These are phyloP conservation scores for Gonium pectorale DNA, from an alignment of 139 green algal genomes.

Conservation along the genomic window DNA sequence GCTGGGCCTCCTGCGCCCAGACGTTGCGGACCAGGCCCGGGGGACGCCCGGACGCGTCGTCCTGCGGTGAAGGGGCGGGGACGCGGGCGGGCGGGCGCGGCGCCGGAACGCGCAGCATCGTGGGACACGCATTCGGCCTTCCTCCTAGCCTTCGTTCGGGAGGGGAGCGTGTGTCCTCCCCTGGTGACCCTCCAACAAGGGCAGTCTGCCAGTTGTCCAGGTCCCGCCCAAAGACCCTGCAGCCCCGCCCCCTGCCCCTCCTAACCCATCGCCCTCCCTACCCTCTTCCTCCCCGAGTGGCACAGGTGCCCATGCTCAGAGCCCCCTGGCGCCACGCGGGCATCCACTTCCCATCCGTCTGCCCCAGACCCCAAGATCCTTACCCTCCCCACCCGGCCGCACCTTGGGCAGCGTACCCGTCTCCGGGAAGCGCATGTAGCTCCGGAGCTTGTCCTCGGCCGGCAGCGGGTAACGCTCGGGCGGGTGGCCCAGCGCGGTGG, in stretches of 20 bases:
- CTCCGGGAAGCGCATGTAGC: constrained; percentile 14
- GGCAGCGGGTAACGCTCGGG: constrained; percentile 6
- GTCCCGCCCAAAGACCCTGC: too few species aligned
- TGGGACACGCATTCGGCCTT: not conserved
- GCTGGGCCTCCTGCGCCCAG: constrained; percentile 2
- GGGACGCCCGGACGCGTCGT: not conserved
- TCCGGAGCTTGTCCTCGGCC: constrained; percentile 1
- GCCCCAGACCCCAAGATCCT: not conserved
- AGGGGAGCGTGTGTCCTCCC: not conserved
- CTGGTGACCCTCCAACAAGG: too few species aligned
- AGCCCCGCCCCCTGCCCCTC: not conserved
- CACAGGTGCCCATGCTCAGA: not conserved
- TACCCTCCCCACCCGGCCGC: not conserved
- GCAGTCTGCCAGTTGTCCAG: too few species aligned
- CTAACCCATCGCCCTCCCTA: not conserved
- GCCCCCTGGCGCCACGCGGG: too few species aligned
- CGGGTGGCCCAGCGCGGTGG: constrained; percentile 1
- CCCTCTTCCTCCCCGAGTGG: not conserved
- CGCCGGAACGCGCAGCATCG: not conserved
- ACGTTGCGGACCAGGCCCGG: constrained; percentile 33
- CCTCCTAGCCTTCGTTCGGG: not conserved
- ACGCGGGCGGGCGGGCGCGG: not conserved
- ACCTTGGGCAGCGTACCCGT: constrained; percentile 27
- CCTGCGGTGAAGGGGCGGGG: not conserved
- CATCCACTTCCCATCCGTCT: not conserved